Base-by-base conservation (phyloP, 169 alveolate genomes). In the Cytauxzoon felis region DNA sequence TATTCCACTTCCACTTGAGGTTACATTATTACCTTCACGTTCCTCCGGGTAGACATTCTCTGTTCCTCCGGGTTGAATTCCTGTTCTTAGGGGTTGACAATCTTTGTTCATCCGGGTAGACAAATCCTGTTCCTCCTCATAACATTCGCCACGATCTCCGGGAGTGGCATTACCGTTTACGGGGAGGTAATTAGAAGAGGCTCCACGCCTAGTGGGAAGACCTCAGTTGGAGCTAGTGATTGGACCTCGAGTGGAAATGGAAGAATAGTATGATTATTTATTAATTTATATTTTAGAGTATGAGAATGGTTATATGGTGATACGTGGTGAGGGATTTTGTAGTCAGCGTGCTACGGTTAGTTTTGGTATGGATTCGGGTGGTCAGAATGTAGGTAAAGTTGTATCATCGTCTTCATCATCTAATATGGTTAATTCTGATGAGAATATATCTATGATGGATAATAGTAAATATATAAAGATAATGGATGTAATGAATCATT, bases 401-500 rank as follows among this genome's bases (percentile, higher is more conserved):
- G n/a, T n/a, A n/a, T n/a, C n/a, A n/a, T n/a, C n/a, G n/a, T n/a
- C n/a, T n/a, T n/a, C n/a, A n/a, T n/a, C n/a, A n/a, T n/a, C n/a
- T n/a, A n/a, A n/a, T n/a, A n/a, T n/a, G n/a, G n/a, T n/a, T n/a
- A n/a, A n/a, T n/a, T 49, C 49, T 30, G 73, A 62, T 13, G 73
- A 62, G 11, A 40, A 41, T 21, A 61, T 50, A 13, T 11, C 38
- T 26, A 8, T 26, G 8, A 9, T 45, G 5, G 11, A 24, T n/a
- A 48, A 19, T 23, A 13, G 13, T 13, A 38, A 13, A 13, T 19
- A 23, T 38, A 29, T n/a, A 5, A 53, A 27, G 2, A 23, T 30
- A 0, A 30, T 71, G 13, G 82, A 71, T 19, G 59, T 49, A 7
- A 76, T 71, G 5, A 71, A 71, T 41, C 52, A 71, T 49, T 71